Percentiles rank a stretch among this genome's conserved stretches.
Evolutionary conservation across 176 grass and related monocot genomes (phyloP).

Genomic region (Oryza meyeriana): DNA sequence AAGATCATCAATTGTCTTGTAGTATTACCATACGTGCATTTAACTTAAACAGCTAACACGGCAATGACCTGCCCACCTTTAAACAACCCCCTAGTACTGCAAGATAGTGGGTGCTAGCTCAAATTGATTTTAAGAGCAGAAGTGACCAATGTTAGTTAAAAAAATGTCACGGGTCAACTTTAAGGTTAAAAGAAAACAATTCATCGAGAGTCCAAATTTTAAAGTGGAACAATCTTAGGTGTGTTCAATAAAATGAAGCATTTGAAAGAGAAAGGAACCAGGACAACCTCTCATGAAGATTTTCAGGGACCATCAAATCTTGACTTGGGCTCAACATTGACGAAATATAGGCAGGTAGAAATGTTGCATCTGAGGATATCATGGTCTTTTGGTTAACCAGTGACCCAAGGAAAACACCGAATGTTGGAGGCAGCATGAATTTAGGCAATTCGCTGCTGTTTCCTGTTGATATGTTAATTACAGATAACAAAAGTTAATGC

Average conservation of each 20-base stretch:
- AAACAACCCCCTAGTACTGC: not conserved
- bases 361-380: constrained; percentile 71
- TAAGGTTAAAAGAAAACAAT: not conserved
- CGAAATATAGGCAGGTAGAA: constrained; percentile 74
- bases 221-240: not conserved
- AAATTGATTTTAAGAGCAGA: constrained; percentile 11
- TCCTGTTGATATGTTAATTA: constrained; percentile 49
- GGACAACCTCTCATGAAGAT: constrained; percentile 64
- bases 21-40: not conserved
- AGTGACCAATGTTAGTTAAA: not conserved
- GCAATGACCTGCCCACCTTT: not conserved
- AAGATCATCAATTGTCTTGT: not conserved
- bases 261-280: constrained; percentile 22
- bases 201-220: not conserved
- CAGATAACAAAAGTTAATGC: constrained; percentile 16
- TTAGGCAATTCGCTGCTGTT: constrained; percentile 49
- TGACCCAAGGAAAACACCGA: constrained; percentile 65
- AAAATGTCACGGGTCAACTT: not conserved
- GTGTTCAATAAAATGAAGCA: not conserved
- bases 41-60: not conserved
- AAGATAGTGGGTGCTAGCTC: not conserved
- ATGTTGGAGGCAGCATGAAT: constrained; percentile 59
- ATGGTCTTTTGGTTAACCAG: constrained; percentile 71
- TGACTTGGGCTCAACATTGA: constrained; percentile 65
- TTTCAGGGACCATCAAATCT: constrained; percentile 57